Conservation (phyloP, 805 yeast species). For the Barnettozyma sucrosica region DNA sequence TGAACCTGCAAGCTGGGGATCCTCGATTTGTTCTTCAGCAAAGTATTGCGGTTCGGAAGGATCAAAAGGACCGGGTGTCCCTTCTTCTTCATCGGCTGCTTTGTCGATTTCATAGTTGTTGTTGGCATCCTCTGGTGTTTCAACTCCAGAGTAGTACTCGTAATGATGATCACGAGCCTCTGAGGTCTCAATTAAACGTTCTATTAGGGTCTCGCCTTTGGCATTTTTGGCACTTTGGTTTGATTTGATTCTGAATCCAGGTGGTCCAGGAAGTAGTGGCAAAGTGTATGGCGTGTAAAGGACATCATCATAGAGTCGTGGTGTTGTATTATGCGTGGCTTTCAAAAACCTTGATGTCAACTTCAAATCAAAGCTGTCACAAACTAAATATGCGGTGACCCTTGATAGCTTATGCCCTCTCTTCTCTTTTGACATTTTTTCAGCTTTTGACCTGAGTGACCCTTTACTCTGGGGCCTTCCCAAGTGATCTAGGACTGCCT, state of each 20-base stretch:
- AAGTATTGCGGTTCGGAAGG: slow-evolving; percentile 93
- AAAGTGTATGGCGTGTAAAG: slow-evolving; percentile 83
- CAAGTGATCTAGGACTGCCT: neutral
- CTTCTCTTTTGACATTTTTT: slow-evolving; percentile 43
- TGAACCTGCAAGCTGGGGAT: slow-evolving; percentile 13
- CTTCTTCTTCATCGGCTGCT: slow-evolving; percentile 25
- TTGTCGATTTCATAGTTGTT: slow-evolving; percentile 35
- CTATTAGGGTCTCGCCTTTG: slow-evolving; percentile 49
- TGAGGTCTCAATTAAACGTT: slow-evolving; percentile 67
- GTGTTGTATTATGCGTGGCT: slow-evolving; percentile 73
- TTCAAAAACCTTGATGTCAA: slow-evolving; percentile 59
- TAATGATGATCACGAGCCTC: slow-evolving; percentile 90
- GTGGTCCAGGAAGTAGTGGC: slow-evolving; percentile 80
- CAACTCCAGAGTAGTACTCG: slow-evolving; percentile 80
- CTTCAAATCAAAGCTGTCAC: slow-evolving; percentile 71
- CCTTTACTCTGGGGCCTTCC: slow-evolving; percentile 1
- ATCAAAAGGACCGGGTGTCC: slow-evolving; percentile 52
- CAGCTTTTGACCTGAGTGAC: slow-evolving; percentile 35
- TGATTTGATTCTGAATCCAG: slow-evolving; percentile 70
- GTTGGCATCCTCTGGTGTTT: slow-evolving; percentile 50
- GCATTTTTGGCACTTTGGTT: slow-evolving; percentile 39
- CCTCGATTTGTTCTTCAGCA: slow-evolving; percentile 36
- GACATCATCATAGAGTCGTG: slow-evolving; percentile 89
- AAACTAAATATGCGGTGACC: slow-evolving; percentile 86
- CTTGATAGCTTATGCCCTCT: slow-evolving; percentile 60